phyloP scores from a whole-genome alignment of 2,329 filamentous ascomycete species.

The Rutstroemia sp. region DNA sequence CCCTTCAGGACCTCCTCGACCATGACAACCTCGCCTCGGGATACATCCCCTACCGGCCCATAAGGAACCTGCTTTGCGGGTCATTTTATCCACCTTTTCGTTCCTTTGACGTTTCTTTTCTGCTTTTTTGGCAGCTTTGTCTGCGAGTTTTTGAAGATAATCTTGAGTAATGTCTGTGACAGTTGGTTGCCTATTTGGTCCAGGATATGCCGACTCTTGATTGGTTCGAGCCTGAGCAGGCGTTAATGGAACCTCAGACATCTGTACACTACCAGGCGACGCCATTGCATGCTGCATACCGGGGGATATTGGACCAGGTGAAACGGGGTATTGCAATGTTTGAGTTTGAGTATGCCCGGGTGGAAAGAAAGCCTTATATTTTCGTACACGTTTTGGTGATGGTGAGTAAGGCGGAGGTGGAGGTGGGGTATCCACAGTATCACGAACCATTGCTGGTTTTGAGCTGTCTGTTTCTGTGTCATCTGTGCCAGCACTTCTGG shows the following conservation, averaged over 20 bases:
- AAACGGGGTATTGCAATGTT: slow-evolving; percentile 45
- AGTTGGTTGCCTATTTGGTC: slow-evolving; percentile 16
- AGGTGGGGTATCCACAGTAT: slow-evolving; percentile 3
- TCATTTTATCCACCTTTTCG: slow-evolving; percentile 59
- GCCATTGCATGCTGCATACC: slow-evolving; percentile 55
- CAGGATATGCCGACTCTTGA: slow-evolving; percentile 27
- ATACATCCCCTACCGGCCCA: slow-evolving; percentile 62
- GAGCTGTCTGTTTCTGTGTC: not conserved
- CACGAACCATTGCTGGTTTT: slow-evolving; percentile 4
- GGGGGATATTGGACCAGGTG: slow-evolving; percentile 56
- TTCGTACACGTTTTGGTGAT: slow-evolving; percentile 17
- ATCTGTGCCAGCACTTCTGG: not conserved
- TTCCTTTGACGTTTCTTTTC: slow-evolving; percentile 43
- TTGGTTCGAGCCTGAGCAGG: slow-evolving; percentile 30
- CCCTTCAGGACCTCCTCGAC: slow-evolving; percentile 54
- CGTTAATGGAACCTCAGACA: slow-evolving; percentile 52
- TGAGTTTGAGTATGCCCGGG: slow-evolving; percentile 46
- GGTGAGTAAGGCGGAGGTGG: slow-evolving; percentile 29
- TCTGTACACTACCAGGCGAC: slow-evolving; percentile 51
- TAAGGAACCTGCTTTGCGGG: slow-evolving; percentile 48
- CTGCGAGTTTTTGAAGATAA: slow-evolving; percentile 4
- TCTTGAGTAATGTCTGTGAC: slow-evolving; percentile 11
- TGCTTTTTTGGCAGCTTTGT: slow-evolving; percentile 22
- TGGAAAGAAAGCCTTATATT: slow-evolving; percentile 53
- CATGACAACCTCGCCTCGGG: slow-evolving; percentile 56